phyloP scores from a whole-genome alignment of 2,329 filamentous ascomycete species.

The Pseudogymnoascus sp. region DNA sequence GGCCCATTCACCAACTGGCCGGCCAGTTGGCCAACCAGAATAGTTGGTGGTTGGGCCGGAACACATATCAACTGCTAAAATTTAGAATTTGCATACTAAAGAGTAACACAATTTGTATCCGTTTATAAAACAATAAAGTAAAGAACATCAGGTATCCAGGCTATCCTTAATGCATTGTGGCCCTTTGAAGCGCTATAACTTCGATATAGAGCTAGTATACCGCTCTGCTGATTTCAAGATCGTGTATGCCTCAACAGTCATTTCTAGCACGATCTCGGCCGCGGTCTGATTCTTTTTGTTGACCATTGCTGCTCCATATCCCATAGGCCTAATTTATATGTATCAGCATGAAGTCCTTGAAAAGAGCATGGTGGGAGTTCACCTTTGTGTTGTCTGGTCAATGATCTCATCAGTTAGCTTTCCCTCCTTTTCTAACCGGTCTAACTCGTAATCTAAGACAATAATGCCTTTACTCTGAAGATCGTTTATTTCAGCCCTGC shows the following conservation, averaged over 20 bases:
- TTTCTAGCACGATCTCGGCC: slow-evolving; percentile 84
- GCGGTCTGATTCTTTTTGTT: slow-evolving; percentile 74
- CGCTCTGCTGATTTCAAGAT: not conserved
- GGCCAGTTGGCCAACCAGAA: no score
- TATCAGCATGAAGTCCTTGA: slow-evolving; percentile 52
- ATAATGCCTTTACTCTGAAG: slow-evolving; percentile 77
- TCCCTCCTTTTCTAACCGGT: slow-evolving; percentile 60
- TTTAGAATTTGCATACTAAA: not conserved
- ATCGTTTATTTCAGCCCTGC: slow-evolving; percentile 76
- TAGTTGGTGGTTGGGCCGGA: no score
- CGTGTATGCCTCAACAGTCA: slow-evolving; percentile 60
- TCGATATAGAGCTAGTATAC: not conserved
- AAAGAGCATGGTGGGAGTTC: slow-evolving; percentile 52
- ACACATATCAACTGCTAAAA: not conserved
- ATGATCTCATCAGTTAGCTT: slow-evolving; percentile 16
- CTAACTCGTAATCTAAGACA: slow-evolving; percentile 83
- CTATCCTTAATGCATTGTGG: not conserved
- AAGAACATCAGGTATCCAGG: not conserved
- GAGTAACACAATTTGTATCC: not conserved
- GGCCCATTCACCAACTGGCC: no score
- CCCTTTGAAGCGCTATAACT: not conserved
- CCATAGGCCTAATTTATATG: slow-evolving; percentile 88
- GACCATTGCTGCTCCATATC: slow-evolving; percentile 82
- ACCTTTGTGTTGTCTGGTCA: slow-evolving; percentile 6
- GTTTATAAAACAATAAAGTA: not conserved